These are phyloP conservation scores for Pythium chondricola DNA, from an alignment of 352 stramenopile genomes.

Conservation along the genomic window DNA sequence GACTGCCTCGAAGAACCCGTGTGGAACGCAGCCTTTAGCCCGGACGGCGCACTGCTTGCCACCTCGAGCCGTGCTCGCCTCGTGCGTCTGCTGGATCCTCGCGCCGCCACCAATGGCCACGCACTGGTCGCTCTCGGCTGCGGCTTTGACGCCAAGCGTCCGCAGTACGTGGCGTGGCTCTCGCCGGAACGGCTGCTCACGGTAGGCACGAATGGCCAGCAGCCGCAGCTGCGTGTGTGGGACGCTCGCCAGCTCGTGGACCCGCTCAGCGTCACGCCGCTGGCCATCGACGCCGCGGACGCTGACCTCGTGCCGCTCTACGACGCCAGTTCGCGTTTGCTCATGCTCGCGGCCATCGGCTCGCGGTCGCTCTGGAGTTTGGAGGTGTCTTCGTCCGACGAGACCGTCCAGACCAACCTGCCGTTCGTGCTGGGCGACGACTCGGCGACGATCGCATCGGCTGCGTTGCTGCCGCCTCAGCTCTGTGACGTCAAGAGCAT, in stretches of 20 bases:
- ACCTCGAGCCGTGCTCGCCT: constrained; percentile 67
- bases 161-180: constrained; percentile 65
- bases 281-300: constrained; percentile 28
- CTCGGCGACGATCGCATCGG: constrained; percentile 42
- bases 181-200: constrained; percentile 32
- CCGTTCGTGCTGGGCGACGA: constrained; percentile 53
- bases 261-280: constrained; percentile 27
- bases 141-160: constrained; percentile 57
- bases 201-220: constrained; percentile 43
- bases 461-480: constrained; percentile 52
- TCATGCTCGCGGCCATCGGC: constrained; percentile 63
- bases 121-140: constrained; percentile 58
- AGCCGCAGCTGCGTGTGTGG: constrained; percentile 70
- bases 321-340: constrained; percentile 52
- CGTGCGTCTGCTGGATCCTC: constrained; percentile 69
- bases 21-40: constrained; percentile 71
- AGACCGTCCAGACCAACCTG: constrained; percentile 47
- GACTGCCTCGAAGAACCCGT: constrained; percentile 66
- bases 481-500: constrained; percentile 61
- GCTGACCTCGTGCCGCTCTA: constrained; percentile 49
- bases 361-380: constrained; percentile 72
- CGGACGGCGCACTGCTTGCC: constrained; percentile 52
- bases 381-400: constrained; percentile 38
- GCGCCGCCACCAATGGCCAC: constrained; percentile 23
- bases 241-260: constrained; percentile 69